A percentile compares a stretch with the other conserved stretches of the same genome.
phyloP scores from a whole-genome alignment of 2,329 filamentous ascomycete species.

The Fusarium fujikuroi region DNA sequence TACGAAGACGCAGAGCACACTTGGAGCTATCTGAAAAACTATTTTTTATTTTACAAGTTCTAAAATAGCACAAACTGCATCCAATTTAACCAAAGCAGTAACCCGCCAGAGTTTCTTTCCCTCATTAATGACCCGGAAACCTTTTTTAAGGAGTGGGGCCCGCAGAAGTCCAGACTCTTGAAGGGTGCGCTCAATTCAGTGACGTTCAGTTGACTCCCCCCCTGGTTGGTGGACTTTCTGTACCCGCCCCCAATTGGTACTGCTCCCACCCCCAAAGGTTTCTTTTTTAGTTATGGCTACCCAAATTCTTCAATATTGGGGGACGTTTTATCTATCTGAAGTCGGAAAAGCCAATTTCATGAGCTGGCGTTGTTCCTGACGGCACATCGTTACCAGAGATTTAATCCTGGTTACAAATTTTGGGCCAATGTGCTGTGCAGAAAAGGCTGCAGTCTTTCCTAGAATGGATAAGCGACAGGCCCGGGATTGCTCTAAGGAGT shows the following conservation, averaged over 20 bases:
- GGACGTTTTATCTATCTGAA: constrained; percentile 6
- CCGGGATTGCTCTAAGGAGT: constrained; percentile 4
- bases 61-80: constrained; percentile 2
- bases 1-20: not conserved
- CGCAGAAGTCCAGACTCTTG: constrained; percentile 19
- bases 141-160: constrained; percentile 23
- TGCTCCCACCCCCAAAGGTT: constrained; percentile 35
- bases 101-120: constrained; percentile 21
- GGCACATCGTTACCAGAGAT: constrained; percentile 32
- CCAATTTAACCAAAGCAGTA: constrained; percentile 21
- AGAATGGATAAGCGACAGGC: constrained; percentile 19
- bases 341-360: constrained; percentile 13
- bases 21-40: not conserved
- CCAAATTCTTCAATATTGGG: constrained; percentile 39
- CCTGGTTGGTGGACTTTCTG: constrained; percentile 42
- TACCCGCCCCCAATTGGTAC: constrained; percentile 38
- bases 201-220: constrained; percentile 15
- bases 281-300: not conserved
- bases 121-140: constrained; percentile 23
- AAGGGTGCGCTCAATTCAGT: constrained; percentile 18
- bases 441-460: constrained; percentile 4
- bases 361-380: constrained; percentile 28
- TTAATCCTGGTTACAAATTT: constrained; percentile 7
- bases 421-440: constrained; percentile 6
- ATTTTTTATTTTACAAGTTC: not conserved